Conservation (phyloP, 140 eudicot species). For the Oenanthe javanica region DNA sequence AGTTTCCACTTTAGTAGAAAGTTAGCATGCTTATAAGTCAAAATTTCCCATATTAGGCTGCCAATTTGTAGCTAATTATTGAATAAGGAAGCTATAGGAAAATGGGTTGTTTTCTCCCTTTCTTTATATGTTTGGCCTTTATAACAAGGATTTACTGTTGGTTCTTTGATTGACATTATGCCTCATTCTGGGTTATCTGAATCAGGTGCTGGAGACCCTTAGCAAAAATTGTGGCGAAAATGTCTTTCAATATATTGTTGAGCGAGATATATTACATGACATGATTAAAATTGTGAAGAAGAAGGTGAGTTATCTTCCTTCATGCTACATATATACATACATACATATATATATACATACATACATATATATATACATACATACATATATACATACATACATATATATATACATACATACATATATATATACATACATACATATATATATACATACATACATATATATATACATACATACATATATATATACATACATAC, state of each 20-base stretch:
- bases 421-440: too few relatives aligned
- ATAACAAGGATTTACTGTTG: neutral
- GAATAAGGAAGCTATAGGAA: neutral
- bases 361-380: too few relatives aligned
- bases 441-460: too few relatives aligned
- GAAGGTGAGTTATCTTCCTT: constrained; percentile 40
- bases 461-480: neutral
- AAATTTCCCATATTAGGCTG: neutral
- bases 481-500: too few relatives aligned
- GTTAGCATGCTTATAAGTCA: neutral
- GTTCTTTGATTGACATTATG: neutral
- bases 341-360: too few relatives aligned
- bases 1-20: neutral
- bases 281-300: constrained; percentile 81
- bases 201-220: constrained; percentile 75
- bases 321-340: neutral
- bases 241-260: constrained; percentile 54
- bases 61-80: neutral
- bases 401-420: too few relatives aligned
- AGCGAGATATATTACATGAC: constrained; percentile 67
- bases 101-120: neutral
- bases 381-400: too few relatives aligned
- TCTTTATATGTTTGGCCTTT: neutral
- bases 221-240: constrained; percentile 78
- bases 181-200: constrained; percentile 2